Percentiles rank a stretch among this genome's conserved stretches.
Conservation (phyloP, 2,329 filamentous ascomycete species). For the Falciphora oryzae region DNA sequence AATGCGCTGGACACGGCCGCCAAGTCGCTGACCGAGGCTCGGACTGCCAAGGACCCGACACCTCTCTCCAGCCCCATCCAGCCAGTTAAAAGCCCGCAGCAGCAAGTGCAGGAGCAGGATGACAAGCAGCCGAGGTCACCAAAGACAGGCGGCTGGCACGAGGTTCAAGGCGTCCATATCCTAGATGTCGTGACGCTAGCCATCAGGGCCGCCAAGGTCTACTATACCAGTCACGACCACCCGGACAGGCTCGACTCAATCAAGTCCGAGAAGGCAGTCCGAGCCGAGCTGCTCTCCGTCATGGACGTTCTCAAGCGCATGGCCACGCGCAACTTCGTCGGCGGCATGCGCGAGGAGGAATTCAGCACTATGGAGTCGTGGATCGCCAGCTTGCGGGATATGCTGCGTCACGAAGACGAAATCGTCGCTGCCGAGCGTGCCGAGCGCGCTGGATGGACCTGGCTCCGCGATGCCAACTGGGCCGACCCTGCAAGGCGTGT, state of each 20-base stretch:
- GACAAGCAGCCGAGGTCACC: slow-evolving; percentile 29
- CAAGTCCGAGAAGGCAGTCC: slow-evolving; percentile 79
- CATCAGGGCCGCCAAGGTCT: slow-evolving; percentile 92
- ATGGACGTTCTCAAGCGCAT: slow-evolving; percentile 90
- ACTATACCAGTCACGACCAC: slow-evolving; percentile 89
- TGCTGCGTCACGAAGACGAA: slow-evolving; percentile 71
- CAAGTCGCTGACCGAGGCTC: slow-evolving; percentile 59
- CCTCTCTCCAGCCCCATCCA: slow-evolving; percentile 16
- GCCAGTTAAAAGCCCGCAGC: slow-evolving; percentile 17
- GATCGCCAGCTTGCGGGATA: slow-evolving; percentile 70
- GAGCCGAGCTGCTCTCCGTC: slow-evolving; percentile 75
- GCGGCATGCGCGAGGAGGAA: slow-evolving; percentile 76
- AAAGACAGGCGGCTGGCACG: slow-evolving; percentile 59
- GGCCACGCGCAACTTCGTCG: slow-evolving; percentile 79
- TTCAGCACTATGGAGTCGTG: slow-evolving; percentile 68
- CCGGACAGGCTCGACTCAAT: slow-evolving; percentile 81
- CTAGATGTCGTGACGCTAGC: slow-evolving; percentile 89
- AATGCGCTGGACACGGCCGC: slow-evolving; percentile 64
- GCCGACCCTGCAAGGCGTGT: slow-evolving; percentile 50
- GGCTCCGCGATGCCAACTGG: slow-evolving; percentile 75
- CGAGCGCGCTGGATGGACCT: slow-evolving; percentile 70
- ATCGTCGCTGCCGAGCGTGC: slow-evolving; percentile 67
- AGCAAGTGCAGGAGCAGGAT: slow-evolving; percentile 1
- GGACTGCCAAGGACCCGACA: slow-evolving; percentile 27
- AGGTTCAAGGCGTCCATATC: slow-evolving; percentile 86